Conservation (phyloP, 1,284 basidiomycete genomes). For the Entoloma clypeatum region DNA sequence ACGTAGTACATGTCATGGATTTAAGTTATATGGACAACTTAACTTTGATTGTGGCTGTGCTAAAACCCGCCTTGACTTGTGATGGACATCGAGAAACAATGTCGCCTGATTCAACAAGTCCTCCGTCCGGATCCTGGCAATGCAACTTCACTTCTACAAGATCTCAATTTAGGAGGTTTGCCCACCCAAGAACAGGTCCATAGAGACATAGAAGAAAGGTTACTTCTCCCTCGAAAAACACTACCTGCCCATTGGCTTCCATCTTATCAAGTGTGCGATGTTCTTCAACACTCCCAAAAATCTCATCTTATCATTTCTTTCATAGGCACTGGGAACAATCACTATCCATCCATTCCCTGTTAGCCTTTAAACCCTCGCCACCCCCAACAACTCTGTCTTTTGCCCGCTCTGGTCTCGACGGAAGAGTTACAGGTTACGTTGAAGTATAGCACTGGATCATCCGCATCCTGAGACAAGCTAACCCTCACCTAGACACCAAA, state of each 20-base stretch:
- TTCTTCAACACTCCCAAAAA: conserved; percentile 12
- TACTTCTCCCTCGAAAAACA: conserved; percentile 60
- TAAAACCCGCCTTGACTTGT: conserved; percentile 1
- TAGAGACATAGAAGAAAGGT: conserved; percentile 61
- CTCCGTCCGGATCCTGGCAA: conserved; percentile 40
- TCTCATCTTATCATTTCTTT: conserved; percentile 22
- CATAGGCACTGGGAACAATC: conserved; percentile 70
- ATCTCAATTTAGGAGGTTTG: conserved; percentile 51
- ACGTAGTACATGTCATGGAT: too few species aligned
- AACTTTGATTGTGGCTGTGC: conserved; percentile 17
- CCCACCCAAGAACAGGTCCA: conserved; percentile 60
- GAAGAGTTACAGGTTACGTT: conserved; percentile 75
- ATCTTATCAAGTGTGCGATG: conserved; percentile 68
- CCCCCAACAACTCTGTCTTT: conserved; percentile 79
- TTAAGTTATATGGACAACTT: not conserved
- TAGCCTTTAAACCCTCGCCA: conserved; percentile 63
- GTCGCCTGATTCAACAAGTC: conserved; percentile 44
- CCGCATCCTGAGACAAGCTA: not conserved
- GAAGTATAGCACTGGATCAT: conserved; percentile 50
- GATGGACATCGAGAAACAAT: conserved; percentile 31
- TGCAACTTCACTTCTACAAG: conserved; percentile 41
- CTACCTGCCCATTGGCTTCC: conserved; percentile 71
- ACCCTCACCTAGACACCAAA: conserved; percentile 43
- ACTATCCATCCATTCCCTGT: conserved; percentile 56
- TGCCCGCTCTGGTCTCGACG: conserved; percentile 74